Conservation (phyloP, 2,329 filamentous ascomycete species). For the Neurospora crassa region DNA sequence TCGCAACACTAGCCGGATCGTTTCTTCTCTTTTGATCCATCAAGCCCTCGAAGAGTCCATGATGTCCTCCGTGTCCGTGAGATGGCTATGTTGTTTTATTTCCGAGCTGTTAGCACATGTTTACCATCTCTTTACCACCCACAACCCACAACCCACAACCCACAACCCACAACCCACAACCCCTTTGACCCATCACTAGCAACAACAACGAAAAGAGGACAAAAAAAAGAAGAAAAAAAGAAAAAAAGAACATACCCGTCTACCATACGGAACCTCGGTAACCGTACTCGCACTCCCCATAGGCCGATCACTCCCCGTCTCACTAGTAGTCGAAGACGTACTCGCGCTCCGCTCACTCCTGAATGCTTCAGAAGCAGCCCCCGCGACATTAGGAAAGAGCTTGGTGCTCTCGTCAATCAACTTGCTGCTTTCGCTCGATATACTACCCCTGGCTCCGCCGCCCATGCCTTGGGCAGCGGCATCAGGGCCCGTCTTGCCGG, state of each 20-base stretch:
- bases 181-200: no score
- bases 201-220: not conserved
- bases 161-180: no score
- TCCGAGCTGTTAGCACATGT: not conserved
- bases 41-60: slow-evolving; percentile 39
- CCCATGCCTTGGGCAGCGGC: not conserved
- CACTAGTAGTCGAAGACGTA: not conserved
- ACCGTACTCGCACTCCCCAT: not conserved
- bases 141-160: no score
- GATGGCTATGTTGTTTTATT: slow-evolving; percentile 1
- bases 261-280: not conserved
- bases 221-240: not conserved
- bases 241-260: not conserved
- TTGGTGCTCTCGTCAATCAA: not conserved
- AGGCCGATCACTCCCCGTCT: not conserved
- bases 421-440: not conserved
- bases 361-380: not conserved
- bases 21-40: slow-evolving; percentile 39
- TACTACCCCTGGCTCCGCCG: not conserved
- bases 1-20: slow-evolving; percentile 31
- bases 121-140: not conserved
- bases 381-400: not conserved
- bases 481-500: not conserved
- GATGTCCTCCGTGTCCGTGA: slow-evolving; percentile 13
- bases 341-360: not conserved